Evolutionary conservation across 2,329 filamentous ascomycete genomes (phyloP), one percentile per base, ranked within the genome.

Genomic region (Drechmeria coniospora): DNA sequence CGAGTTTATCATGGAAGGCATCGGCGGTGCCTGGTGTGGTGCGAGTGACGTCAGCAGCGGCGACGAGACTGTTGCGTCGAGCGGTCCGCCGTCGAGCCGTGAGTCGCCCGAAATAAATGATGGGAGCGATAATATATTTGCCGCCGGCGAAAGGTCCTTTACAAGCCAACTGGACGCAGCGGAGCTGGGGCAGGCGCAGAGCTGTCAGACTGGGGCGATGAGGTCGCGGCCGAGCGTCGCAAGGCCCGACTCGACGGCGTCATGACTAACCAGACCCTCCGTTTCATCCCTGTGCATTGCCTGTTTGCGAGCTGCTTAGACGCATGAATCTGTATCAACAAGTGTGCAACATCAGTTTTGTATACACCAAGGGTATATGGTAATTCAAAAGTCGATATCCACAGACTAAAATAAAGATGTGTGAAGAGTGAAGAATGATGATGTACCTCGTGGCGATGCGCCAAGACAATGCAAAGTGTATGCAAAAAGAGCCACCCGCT

Each of bases 1-100:
- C 31, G 62, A 68, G 7, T 81, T 81, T 33, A 81, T 71, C 1
- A 81, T 83, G 74, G 75, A 82, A 50, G 76, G 73, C 32, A 74
- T 78, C 5, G 76, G 77, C 9, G 78, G 76, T 1, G 56, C 59
- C 11, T 71, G 71, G 45, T 69, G 65, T 1, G 50, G 53, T 20
- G 50, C 27, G 8, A 38, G 34, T 3, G 41, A n/a, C 26, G 9
- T 13, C 14, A 14, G 20, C n/a, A 40, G 5, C 43, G 38, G 39
- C 8, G 44, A 40, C 18, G 39, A 33, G 8, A 33, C 36, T 15
- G 33, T 18, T n/a, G 28, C 15, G 22, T 29, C 29, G 12, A 39
- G 33, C 21, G 23, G 30, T 3, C 24, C 19, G n/a, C 30, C 20
- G 15, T 41, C 36, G 13, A 32, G 27, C 15, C 36, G 23, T 10